These are phyloP conservation scores for Eutrema heterophyllum DNA, from an alignment of 345 rosid genomes.

Conservation along the genomic window DNA sequence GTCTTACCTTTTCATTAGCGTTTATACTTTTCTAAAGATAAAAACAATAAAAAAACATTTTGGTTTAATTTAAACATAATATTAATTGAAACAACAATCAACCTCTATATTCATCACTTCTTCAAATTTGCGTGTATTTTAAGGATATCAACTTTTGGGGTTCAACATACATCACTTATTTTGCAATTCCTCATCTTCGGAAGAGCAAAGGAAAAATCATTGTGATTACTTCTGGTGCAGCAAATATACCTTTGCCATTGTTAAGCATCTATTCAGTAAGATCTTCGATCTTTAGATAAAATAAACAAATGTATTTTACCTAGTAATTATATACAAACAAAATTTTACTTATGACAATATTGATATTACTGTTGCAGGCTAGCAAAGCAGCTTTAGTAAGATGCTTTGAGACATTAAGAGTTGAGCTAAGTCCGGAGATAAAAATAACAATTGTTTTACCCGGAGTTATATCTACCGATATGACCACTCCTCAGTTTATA, in stretches of 20 bases:
- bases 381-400: slow-evolving; percentile 48
- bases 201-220: slow-evolving; percentile 46
- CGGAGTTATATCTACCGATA: slow-evolving; percentile 30
- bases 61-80: background rate
- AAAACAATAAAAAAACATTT: background rate
- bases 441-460: slow-evolving; percentile 46
- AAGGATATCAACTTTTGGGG: slow-evolving; percentile 50
- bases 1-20: too few species aligned
- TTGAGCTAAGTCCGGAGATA: slow-evolving; percentile 42
- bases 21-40: background rate
- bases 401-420: slow-evolving; percentile 43
- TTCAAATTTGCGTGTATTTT: background rate
- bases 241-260: slow-evolving; percentile 28
- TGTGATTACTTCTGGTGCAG: slow-evolving; percentile 31
- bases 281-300: background rate
- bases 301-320: too few species aligned
- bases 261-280: slow-evolving; percentile 38
- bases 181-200: slow-evolving; percentile 45
- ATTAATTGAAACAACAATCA: background rate
- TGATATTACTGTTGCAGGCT: slow-evolving; percentile 27
- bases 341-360: too few species aligned
- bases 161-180: slow-evolving; percentile 32
- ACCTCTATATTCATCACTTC: background rate
- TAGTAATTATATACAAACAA: too few species aligned
- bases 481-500: slow-evolving; percentile 19